Evolutionary conservation across 805 yeast genomes (phyloP), one percentile per base, ranked within the genome.

Genomic region (Hanseniaspora lachancei): DNA sequence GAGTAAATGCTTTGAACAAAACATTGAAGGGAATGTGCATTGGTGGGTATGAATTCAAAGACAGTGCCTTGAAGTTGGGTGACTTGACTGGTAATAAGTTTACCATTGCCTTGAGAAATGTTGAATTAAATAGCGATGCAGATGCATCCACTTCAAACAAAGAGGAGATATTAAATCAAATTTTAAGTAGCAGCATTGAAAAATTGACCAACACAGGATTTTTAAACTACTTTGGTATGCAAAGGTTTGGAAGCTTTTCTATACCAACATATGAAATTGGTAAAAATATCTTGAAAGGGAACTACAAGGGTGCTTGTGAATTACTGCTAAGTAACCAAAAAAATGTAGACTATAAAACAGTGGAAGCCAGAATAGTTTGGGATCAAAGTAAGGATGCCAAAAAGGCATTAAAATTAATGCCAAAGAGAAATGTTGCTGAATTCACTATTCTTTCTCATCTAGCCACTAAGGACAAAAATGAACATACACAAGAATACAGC

Each of bases 151-250:
- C 41, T n/a, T 47, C 56, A 29, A 53, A 46, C 21, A 18, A 29
- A 9, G 49, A 53, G 39, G 50, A 38, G 5, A 60, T 71, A 2
- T 65, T 80, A 23, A 78, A 77, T 42, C 70, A 73, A 15, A 71
- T 74, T 3, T 72, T 88, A 18, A 66, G 68, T 15, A 66, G 71
- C 10, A 76, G 88, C 27, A 74, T 89, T 60, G 65, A 72, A 5
- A 76, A 87, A 0, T 71, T 91, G 53, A 72, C 73, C 51, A 73
- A 72, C 1, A 73, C 76, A 32, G 99, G 99, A 0, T 93, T 87
- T 64, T 84, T 93, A 60, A 93, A 93, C 68, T 93, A 93, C 66
- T 93, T 78, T 67, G 99, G 99, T n/a, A 84, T 93, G 89, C 99
- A 93, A 72, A 75, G 99, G 64, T 93, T 93, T 67, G 99, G 99